A percentile compares a stretch with the other conserved stretches of the same genome.
These are phyloP conservation scores for Aspergillus niger DNA, from an alignment of 2,329 filamentous ascomycete genomes.

Conservation along the genomic window DNA sequence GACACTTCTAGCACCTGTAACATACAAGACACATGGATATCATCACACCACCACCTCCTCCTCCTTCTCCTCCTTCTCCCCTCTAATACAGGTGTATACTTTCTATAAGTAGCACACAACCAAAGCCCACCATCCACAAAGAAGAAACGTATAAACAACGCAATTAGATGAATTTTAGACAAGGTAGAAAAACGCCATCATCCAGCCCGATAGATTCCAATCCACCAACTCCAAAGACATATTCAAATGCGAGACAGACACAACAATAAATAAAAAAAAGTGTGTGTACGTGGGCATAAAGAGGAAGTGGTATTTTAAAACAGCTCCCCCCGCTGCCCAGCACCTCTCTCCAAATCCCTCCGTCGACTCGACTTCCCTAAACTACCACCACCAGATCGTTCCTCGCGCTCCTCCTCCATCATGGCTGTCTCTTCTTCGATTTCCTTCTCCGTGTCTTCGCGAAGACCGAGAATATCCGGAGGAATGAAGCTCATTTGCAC, in stretches of 20 bases:
- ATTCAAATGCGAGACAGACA: not conserved
- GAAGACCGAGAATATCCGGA: constrained; percentile 66
- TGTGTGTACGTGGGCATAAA: not conserved
- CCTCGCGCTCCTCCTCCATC: constrained; percentile 44
- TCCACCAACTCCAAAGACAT: not conserved
- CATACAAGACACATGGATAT: not conserved
- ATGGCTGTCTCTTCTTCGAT: constrained; percentile 46
- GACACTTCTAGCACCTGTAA: not conserved
- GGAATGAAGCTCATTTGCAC: constrained; percentile 82
- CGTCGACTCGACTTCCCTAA: constrained; percentile 4
- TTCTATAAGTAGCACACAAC: not conserved
- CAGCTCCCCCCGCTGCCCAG: not conserved
- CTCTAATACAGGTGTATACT: no score
- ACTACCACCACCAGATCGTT: constrained; percentile 37
- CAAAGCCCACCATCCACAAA: not conserved
- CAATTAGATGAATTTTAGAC: no score
- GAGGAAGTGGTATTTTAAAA: not conserved
- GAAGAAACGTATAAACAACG: no score
- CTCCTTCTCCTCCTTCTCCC: no score
- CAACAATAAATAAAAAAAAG: not conserved
- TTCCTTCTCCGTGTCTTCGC: constrained; percentile 52
- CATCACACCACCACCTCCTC: not conserved
- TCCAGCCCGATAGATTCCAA: not conserved
- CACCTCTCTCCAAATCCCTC: constrained; percentile 1
- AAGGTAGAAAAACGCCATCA: not conserved